Base-by-base conservation (phyloP, 1,139 yeast species). In the Geotrichum siamense region DNA sequence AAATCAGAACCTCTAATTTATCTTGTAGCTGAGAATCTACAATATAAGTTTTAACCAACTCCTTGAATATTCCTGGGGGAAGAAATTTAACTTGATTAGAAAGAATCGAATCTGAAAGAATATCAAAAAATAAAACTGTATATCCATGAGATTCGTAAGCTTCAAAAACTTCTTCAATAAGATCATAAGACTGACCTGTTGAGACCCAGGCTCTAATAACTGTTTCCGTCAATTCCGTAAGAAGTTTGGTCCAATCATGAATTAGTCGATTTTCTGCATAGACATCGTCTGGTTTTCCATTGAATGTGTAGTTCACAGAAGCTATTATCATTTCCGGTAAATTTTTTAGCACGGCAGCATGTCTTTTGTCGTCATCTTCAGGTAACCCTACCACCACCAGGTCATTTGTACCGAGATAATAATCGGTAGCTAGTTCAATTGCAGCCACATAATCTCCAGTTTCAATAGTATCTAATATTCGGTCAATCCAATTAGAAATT, bases 401-500 rank as follows among this genome's bases (percentile, higher is more conserved):
- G 43, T 74, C 76, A 0, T 75, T 74, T 2, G 65, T 62, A 20
- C 80, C 74, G 3, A 59, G 56, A 54, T 76, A 84, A 57, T 74
- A 82, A 12, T 64, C 63, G 39, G 74, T 68, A 0, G 83, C 81
- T 9, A 72, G 63, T 3, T 67, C 61, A 22, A 84, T 67, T 0
- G 93, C 91, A 2, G 63, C 65, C 10, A 72, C 61, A 47, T 78
- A 81, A 28, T 71, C 63, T 0, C 74, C 75, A 4, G 61, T 53
- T 8, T 74, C 65, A 50, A 84, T 65, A 12, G 76, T 60, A 12
- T 65, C 71, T 45, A 70, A 64, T 13, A 79, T 58, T 19, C 74
- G 65, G 54, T 83, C 93, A 0, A 87, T 86, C 95, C 95, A 85
- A 53, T 75, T 79, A 3, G 78, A 68, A 12, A 78, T 62, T 13